Evolutionary conservation across 2,329 filamentous ascomycete genomes (phyloP).

Genomic region (Trichoderma asperellum): DNA sequence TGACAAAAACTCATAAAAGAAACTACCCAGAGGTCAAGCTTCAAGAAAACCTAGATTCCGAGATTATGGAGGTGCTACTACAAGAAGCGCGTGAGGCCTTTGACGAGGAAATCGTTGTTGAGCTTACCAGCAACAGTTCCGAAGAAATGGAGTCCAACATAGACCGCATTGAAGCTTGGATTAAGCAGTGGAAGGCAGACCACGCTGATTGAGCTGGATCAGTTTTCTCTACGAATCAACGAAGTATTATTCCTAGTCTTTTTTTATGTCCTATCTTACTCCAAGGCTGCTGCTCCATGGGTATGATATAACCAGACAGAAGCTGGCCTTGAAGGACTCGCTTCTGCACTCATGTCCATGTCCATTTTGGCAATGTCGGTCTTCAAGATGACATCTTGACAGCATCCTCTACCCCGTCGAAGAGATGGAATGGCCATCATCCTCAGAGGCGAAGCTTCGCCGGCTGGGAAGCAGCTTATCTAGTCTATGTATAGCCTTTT

Average conservation of each 20-base stretch:
- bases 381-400: not conserved
- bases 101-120: slow-evolving; percentile 84
- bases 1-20: slow-evolving; percentile 45
- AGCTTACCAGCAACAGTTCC: slow-evolving; percentile 78
- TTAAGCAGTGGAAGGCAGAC: slow-evolving; percentile 79
- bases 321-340: not conserved
- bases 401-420: not conserved
- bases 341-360: not conserved
- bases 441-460: not conserved
- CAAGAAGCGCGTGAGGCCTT: slow-evolving; percentile 90
- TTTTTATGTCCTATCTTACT: not conserved
- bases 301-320: not conserved
- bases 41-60: slow-evolving; percentile 93
- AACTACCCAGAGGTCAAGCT: slow-evolving; percentile 86
- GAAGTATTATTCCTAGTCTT: not conserved
- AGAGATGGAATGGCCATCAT: not conserved
- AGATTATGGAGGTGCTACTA: slow-evolving; percentile 94
- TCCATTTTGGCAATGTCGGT: not conserved
- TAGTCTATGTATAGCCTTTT: slow-evolving; percentile 13
- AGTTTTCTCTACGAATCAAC: not conserved
- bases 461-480: not conserved
- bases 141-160: slow-evolving; percentile 90
- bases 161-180: slow-evolving; percentile 80
- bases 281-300: not conserved
- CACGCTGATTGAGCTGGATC: slow-evolving; percentile 36